Base-by-base conservation (phyloP, 805 yeast genomes). In the Lipomyces starkeyi region DNA sequence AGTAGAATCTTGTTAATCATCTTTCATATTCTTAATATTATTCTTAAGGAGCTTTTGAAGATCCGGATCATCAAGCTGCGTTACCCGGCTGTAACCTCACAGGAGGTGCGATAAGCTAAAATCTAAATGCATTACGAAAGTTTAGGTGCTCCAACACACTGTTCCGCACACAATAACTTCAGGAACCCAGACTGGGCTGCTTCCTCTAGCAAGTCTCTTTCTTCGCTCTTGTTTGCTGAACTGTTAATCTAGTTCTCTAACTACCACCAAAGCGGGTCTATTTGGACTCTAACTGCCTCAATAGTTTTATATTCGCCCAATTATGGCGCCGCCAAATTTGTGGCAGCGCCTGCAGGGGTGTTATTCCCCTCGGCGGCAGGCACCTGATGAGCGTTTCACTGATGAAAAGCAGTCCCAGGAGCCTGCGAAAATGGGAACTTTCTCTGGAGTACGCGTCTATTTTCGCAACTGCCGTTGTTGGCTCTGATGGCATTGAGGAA, bases 381-480 rank as follows among this genome's bases (percentile, higher is more conserved):
- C 17, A 11, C n/a, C 37, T 43, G 57, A 14, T n/a, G 54, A 53
- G 6, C 43, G 14, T 27, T 55, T 34, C 29, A 13, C 56, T 22
- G 63, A 49, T 58, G 70, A 69, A 40, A 61, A 67, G 62, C 20
- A 61, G n/a, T 58, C 60, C 17, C 62, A 58, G 27, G 56, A 63
- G n/a, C n/a, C 25, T 2, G 64, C 67, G 22, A 73, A 73, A 63
- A 72, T 73, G 71, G 76, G 76, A 29, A 73, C 76, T 3, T 73
- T 73, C 62, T 65, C 76, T 22, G 76, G 76, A 17, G 76, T 72
- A 54, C 11, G 73, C 59, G 27, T 37, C 11, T 9, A 27, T 43
- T 40, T 59, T 49, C 9, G 20, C 43, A 37, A 17, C 40, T 35
- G 14, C 40, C 4, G 9, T 35, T 35, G 3, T 11, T 35, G 40